Base-by-base conservation (phyloP, 352 stramenopile species). In the Halophytophthora batemanensis region DNA sequence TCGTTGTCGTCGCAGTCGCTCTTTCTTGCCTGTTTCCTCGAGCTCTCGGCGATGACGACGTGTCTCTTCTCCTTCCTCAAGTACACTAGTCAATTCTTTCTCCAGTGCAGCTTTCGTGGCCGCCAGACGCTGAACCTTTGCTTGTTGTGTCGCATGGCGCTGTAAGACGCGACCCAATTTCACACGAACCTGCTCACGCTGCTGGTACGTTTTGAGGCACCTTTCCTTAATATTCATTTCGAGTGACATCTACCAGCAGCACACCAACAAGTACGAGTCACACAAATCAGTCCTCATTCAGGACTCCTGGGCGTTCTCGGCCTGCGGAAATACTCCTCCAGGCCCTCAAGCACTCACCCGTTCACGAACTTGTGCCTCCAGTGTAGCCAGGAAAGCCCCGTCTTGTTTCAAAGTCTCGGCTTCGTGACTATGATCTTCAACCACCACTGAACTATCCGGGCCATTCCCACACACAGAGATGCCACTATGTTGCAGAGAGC, bases 31-130 rank as follows among this genome's bases (percentile, higher is more conserved):
- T 2, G 54, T 43, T 45, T 78, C 62, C 21, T 88, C 77, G 2
- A 88, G 49, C n/a, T 76, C 54, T 33, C 61, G 41, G 0, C 74
- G 62, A 37, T 82, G 43, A 28, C 69, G 51, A 15, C 70, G 62
- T 7, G 59, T 55, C 2, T 48, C 40, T 5, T 52, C 44, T 1
- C 60, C 52, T 1, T 73, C 64, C 0, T 70, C 44, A 4, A 75
- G 35, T 6, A 73, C 46, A 18, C 55, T 23, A 0, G 58, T 34
- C 2, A 78, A 53, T 37, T 86, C 69, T 23, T 56, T 60, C 29
- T 82, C 70, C 3, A 73, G 33, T 6, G 62, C 43, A 18, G 64
- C 51, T 38, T 75, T 81, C 18, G 46, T 41, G 11, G 59, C 54
- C 18, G 55, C 17, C 14, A 81, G 37, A 17, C 57, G 60, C 25